Percentiles rank a stretch among this genome's conserved stretches.
Conservation (phyloP, 2,329 filamentous ascomycete genomes). For the Hirsutella minnesotensis region DNA sequence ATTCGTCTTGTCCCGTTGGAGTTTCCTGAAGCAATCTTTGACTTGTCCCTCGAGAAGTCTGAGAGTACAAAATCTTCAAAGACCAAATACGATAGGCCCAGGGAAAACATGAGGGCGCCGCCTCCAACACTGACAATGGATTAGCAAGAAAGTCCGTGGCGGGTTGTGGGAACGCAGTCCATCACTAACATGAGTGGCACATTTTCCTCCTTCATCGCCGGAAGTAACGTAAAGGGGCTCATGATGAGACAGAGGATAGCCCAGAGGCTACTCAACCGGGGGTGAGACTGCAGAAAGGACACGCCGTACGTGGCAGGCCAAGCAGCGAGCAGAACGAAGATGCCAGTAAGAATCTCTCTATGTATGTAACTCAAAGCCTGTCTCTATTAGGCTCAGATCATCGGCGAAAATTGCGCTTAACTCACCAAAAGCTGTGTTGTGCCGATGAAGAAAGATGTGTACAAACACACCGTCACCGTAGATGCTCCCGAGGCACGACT, state of each 20-base stretch:
- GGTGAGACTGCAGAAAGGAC: slow-evolving; percentile 58
- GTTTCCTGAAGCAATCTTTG: slow-evolving; percentile 7
- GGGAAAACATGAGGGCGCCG: slow-evolving; percentile 62
- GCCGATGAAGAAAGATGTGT: slow-evolving; percentile 55
- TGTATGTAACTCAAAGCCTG: slow-evolving; percentile 88
- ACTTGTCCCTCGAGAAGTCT: slow-evolving; percentile 24
- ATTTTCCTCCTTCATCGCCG: slow-evolving; percentile 76
- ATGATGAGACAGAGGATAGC: slow-evolving; percentile 64
- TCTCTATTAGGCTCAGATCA: background rate
- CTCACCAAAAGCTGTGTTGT: slow-evolving; percentile 68
- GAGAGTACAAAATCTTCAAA: slow-evolving; percentile 57
- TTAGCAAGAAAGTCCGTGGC: too few species aligned
- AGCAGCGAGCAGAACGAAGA: slow-evolving; percentile 63
- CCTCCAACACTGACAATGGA: slow-evolving; percentile 65
- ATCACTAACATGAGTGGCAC: slow-evolving; percentile 56
- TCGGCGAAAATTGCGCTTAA: slow-evolving; percentile 4
- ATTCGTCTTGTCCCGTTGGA: slow-evolving; percentile 38
- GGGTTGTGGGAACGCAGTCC: too few species aligned
- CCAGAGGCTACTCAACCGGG: slow-evolving; percentile 58
- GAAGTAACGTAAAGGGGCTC: slow-evolving; percentile 83
- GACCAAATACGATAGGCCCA: slow-evolving; percentile 67
- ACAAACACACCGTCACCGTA: slow-evolving; percentile 47
- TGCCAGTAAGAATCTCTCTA: slow-evolving; percentile 71
- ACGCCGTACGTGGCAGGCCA: slow-evolving; percentile 71
- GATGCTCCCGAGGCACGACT: slow-evolving; percentile 49